These are phyloP conservation scores for Gnetum montanum DNA, from an alignment of 75 land plant species.

Conservation along the genomic window DNA sequence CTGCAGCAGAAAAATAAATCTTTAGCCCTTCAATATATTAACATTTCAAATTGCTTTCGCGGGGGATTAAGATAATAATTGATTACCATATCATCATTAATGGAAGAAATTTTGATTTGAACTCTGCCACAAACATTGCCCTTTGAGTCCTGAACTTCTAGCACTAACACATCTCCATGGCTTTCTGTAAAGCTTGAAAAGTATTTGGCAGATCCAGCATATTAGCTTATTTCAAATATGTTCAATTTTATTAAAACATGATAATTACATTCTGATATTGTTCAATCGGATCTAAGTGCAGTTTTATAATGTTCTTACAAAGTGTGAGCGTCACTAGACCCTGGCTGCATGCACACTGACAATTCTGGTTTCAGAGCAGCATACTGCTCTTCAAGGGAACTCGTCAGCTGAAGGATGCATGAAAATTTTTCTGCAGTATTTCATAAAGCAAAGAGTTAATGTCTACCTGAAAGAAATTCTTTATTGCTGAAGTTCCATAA, in stretches of 20 bases:
- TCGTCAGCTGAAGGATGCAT: constrained; percentile 57
- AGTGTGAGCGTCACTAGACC: constrained; percentile 55
- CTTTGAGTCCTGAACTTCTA: constrained; percentile 51
- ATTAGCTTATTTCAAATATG: too few relatives aligned
- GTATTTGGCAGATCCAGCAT: too few relatives aligned
- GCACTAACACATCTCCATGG: constrained; percentile 53
- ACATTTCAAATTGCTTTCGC: too few relatives aligned
- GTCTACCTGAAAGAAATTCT: too few relatives aligned
- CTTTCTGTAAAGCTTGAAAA: constrained; percentile 61
- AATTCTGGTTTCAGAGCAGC: constrained; percentile 18
- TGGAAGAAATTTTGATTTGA: constrained; percentile 40
- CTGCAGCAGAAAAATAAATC: constrained; percentile 16
- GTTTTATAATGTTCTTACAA: constrained; percentile 48
- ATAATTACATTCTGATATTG: too few relatives aligned
- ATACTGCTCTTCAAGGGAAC: constrained; percentile 33
- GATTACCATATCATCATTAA: constrained; percentile 49
- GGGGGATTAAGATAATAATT: too few relatives aligned
- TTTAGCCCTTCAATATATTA: too few relatives aligned
- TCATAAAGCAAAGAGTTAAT: too few relatives aligned
- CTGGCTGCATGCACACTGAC: constrained; percentile 37
- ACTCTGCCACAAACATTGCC: constrained; percentile 37
- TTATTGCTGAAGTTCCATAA: too few relatives aligned
- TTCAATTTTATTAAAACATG: too few relatives aligned
- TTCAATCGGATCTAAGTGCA: too few relatives aligned
- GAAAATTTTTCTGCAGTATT: constrained; percentile 47